phyloP scores from a whole-genome alignment of 1,284 basidiomycete species.

The Trichosporon faecale region DNA sequence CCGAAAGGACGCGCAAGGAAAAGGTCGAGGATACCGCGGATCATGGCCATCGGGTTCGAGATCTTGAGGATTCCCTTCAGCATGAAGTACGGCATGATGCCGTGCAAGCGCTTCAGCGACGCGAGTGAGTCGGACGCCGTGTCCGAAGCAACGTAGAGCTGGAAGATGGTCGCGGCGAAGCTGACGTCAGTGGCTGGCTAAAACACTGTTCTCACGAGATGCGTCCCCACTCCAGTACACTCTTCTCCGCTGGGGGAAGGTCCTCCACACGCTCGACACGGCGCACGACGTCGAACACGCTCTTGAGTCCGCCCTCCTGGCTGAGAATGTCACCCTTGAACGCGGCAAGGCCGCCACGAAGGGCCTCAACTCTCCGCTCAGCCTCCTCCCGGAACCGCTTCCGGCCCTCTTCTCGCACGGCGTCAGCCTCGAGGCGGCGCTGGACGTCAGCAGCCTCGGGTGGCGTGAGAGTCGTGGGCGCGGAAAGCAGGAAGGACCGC shows the following conservation, averaged over 20 bases:
- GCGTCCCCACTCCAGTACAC: conserved; percentile 91
- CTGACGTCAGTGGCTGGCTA: conserved; percentile 49
- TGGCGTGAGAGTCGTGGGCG: conserved; percentile 66
- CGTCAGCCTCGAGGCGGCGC: conserved; percentile 82
- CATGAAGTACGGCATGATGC: conserved; percentile 96
- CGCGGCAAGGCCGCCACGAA: conserved; percentile 77
- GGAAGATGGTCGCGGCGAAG: conserved; percentile 92
- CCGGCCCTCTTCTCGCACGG: conserved; percentile 80
- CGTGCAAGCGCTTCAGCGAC: conserved; percentile 86
- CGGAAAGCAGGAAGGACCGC: conserved; percentile 77
- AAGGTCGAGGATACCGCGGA: conserved; percentile 84
- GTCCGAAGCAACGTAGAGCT: conserved; percentile 89
- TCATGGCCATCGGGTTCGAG: conserved; percentile 95
- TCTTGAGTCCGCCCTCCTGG: conserved; percentile 80
- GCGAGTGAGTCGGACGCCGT: conserved; percentile 85
- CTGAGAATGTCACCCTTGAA: conserved; percentile 90
- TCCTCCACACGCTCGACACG: conserved; percentile 71
- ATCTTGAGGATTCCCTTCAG: conserved; percentile 87
- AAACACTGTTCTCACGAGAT: conserved; percentile 66
- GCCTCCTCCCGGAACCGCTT: conserved; percentile 84
- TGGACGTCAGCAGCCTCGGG: conserved; percentile 77
- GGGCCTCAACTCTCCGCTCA: conserved; percentile 74
- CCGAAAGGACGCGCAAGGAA: conserved; percentile 99
- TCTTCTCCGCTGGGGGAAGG: conserved; percentile 79
- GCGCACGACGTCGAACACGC: conserved; percentile 84